These are phyloP conservation scores for Coprinopsis marcescibilis DNA, from an alignment of 768 basidiomycete species.

Conservation along the genomic window DNA sequence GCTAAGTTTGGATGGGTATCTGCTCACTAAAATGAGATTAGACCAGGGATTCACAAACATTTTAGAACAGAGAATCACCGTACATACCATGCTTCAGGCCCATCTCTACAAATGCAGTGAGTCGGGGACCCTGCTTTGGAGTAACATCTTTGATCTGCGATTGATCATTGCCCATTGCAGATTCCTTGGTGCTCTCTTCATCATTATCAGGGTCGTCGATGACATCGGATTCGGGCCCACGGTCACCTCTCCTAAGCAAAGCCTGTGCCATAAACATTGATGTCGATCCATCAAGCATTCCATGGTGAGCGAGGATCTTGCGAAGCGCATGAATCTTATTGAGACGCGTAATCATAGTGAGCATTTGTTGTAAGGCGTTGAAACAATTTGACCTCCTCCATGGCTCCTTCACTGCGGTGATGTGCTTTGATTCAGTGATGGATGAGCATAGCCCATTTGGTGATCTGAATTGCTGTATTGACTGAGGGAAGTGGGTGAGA, in stretches of 20 bases:
- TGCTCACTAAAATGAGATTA: not conserved
- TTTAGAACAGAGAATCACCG: not conserved
- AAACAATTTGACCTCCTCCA: slow-evolving; percentile 8
- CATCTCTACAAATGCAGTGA: no score
- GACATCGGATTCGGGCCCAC: not conserved
- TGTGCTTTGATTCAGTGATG: slow-evolving; percentile 19
- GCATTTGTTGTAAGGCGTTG: slow-evolving; percentile 20
- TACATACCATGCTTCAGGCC: not conserved
- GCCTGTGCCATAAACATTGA: not conserved
- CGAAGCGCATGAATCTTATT: slow-evolving; percentile 16
- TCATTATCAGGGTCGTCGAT: not conserved
- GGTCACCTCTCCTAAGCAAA: not conserved
- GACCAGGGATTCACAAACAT: not conserved
- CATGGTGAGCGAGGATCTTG: not conserved
- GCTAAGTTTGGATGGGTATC: not conserved
- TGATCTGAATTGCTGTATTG: slow-evolving; percentile 10
- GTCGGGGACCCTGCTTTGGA: not conserved
- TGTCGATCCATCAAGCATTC: not conserved
- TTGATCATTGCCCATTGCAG: not conserved
- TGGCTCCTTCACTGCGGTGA: slow-evolving; percentile 14
- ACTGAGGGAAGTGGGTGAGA: slow-evolving; percentile 6
- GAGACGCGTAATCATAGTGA: slow-evolving; percentile 15
- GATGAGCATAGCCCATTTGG: slow-evolving; percentile 17
- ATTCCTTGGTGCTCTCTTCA: not conserved
- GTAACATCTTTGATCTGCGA: not conserved